Percentiles rank a stretch among this genome's conserved stretches.
Conservation (phyloP, 2,329 filamentous ascomycete genomes). For the Nemania sp. region DNA sequence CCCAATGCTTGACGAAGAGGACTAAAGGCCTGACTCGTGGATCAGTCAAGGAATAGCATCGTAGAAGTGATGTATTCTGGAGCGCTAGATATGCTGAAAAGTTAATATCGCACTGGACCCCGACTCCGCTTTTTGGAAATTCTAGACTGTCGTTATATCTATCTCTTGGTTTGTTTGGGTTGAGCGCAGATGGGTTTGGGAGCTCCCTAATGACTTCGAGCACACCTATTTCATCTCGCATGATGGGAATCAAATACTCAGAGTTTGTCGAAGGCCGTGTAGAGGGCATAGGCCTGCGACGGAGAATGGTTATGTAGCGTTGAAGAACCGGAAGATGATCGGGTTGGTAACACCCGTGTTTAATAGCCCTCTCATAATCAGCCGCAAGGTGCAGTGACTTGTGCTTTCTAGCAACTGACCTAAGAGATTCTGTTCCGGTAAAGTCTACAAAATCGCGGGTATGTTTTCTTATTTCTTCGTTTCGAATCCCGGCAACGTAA, state of each 20-base stretch:
- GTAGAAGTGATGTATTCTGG: conserved; percentile 80
- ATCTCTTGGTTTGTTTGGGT: conserved; percentile 56
- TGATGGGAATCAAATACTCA: conserved; percentile 45
- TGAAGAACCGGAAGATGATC: conserved; percentile 44
- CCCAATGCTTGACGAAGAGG: conserved; percentile 89
- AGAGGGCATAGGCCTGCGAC: conserved; percentile 39
- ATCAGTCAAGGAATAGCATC: conserved; percentile 82
- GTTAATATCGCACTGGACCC: conserved; percentile 92
- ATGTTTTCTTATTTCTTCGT: conserved; percentile 48
- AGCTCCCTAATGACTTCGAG: conserved; percentile 51
- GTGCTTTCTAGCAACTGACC: conserved; percentile 52
- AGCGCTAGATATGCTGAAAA: conserved; percentile 83
- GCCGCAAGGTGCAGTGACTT: conserved; percentile 58
- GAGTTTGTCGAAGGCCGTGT: conserved; percentile 28
- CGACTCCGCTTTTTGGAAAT: conserved; percentile 74
- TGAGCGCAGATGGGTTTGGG: conserved; percentile 53
- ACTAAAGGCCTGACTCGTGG: conserved; percentile 76
- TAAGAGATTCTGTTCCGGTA: conserved; percentile 39
- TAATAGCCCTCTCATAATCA: conserved; percentile 59
- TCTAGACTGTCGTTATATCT: conserved; percentile 66
- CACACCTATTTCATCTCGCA: conserved; percentile 38
- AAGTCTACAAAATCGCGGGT: conserved; percentile 43
- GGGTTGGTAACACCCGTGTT: conserved; percentile 50
- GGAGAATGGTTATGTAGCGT: conserved; percentile 56
- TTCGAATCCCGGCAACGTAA: conserved; percentile 58